phyloP scores from a whole-genome alignment of 306 rosid species.

The Arachis stenosperma region DNA sequence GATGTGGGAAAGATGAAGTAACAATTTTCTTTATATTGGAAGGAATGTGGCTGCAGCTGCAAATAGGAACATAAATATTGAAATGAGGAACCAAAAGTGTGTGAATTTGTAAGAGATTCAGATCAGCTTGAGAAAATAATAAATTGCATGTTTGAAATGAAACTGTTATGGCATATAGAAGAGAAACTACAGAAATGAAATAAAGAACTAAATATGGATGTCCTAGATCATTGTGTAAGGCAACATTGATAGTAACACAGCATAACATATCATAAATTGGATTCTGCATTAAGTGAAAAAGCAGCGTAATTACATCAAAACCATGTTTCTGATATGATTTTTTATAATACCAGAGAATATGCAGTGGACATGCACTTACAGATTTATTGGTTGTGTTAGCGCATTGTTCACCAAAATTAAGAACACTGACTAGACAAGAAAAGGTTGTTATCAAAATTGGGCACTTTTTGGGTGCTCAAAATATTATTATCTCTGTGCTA shows the following conservation, averaged over 20 bases:
- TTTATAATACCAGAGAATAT: conserved; percentile 15
- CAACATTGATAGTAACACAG: conserved; percentile 13
- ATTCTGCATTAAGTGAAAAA: conserved; percentile 31
- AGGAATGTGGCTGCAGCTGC: conserved; percentile 59
- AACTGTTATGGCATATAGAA: conserved; percentile 14
- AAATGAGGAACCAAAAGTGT: conserved; percentile 27
- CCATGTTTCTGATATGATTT: conserved; percentile 19
- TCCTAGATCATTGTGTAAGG: conserved; percentile 11
- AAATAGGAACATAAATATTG: conserved; percentile 36
- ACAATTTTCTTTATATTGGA: conserved; percentile 51
- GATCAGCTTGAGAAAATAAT: conserved; percentile 19
- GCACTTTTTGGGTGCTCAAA: conserved; percentile 8
- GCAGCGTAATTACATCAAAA: conserved; percentile 26
- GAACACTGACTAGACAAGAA: conserved; percentile 7
- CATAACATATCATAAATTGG: conserved; percentile 14
- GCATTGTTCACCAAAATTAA: conserved; percentile 13
- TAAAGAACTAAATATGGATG: conserved; percentile 14
- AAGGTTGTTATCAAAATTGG: neutral
- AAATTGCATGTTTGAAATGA: conserved; percentile 1
- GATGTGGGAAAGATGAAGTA: conserved; percentile 74
- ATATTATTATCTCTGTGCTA: neutral
- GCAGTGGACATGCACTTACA: conserved; percentile 9
- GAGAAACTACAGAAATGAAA: conserved; percentile 19
- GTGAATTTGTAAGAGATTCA: conserved; percentile 9
- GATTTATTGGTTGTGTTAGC: neutral